Evolutionary conservation across 140 eudicot species (phyloP), one percentile per base, ranked within the genome.

Genomic region (Oenanthe javanica): DNA sequence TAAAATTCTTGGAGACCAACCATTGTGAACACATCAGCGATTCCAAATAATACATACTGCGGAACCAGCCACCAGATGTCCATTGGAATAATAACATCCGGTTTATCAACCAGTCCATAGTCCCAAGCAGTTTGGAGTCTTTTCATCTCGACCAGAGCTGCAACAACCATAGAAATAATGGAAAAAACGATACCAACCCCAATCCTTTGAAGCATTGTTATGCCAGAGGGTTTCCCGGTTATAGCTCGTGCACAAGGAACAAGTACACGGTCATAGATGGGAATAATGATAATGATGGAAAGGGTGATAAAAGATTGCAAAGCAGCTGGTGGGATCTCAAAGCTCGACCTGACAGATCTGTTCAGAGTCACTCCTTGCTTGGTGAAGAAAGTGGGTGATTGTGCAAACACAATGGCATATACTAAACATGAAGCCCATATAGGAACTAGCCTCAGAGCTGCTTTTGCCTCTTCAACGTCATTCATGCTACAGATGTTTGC

Each of bases 381-480:
- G 16, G 76, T 43, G 48, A 72, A 72, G 23, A 72, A 72, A 72
- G 76, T 72, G 36, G 76, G 49, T 4, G 83, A 43, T 47, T 86
- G 89, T 9, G 85, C 57, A 19, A 55, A 81, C 9, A 83, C 82
- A 13, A 86, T 78, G 49, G 81, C 80, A 27, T 36, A 86, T 13
- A 57, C 75, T 54, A 86, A 63, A 76, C 79, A 38, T 49, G 87
- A 43, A 19, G 61, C 77, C 84, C 89, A 86, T 75, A 86, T 86
- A 0, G 89, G 87, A 36, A 75, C 70, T 18, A 86, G 79, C 77
- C 86, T 73, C 3, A 86, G 76, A 72, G 83, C 77, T 42, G 87
- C 66, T 74, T 86, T 86, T 73, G 89, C 87, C 79, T 86, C 86
- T 47, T 81, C 84, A 46, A 86, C 80, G 8, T 86, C 84, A 0